Percentiles rank a stretch among this genome's conserved stretches.
Conservation (phyloP, 371 early-diverging fungal species). For the Phascolomyces articulosus region DNA sequence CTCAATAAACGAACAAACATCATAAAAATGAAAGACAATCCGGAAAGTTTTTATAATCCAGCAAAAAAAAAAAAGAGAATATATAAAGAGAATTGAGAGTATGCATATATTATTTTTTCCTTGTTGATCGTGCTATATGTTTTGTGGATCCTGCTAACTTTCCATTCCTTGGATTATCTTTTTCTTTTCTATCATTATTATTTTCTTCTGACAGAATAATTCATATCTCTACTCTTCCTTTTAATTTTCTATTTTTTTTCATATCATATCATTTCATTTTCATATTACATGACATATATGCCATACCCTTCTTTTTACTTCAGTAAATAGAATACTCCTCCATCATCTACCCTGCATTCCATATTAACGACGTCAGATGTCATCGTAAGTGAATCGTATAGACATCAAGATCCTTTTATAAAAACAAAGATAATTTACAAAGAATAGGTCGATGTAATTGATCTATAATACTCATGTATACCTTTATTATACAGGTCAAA, state of each 20-base stretch:
- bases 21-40: too few relatives aligned
- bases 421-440: neutral
- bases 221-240: constrained; percentile 1
- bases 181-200: too few relatives aligned
- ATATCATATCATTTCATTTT: neutral
- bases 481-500: neutral
- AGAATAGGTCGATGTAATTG: too few relatives aligned
- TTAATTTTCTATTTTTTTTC: constrained; percentile 1
- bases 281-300: constrained; percentile 8
- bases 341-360: neutral
- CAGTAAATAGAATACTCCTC: neutral
- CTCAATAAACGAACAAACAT: too few relatives aligned
- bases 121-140: neutral
- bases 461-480: neutral
- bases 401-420: neutral
- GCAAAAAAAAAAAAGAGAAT: too few relatives aligned
- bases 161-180: constrained; percentile 8
- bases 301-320: constrained; percentile 5
- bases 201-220: too few relatives aligned
- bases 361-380: neutral
- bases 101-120: constrained; percentile 22
- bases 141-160: neutral
- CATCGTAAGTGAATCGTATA: neutral
- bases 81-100: too few relatives aligned
- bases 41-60: constrained; percentile 9